phyloP scores from a whole-genome alignment of 306 rosid species.

The Pyrus bretschneideri region DNA sequence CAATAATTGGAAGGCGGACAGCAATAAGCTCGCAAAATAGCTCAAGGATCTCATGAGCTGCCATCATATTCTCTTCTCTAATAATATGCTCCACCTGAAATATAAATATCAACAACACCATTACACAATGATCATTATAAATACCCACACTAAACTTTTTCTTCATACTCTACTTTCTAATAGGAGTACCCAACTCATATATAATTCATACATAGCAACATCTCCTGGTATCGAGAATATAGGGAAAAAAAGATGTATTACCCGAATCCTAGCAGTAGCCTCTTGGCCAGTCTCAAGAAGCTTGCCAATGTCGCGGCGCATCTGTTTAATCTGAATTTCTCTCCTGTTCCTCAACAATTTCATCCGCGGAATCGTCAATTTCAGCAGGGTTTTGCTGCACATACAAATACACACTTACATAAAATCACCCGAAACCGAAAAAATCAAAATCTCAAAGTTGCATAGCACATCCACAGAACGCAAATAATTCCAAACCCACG shows the following conservation, averaged over 20 bases:
- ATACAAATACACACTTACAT: neutral
- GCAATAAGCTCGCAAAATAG: conserved; percentile 74
- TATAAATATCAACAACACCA: neutral
- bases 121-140: neutral
- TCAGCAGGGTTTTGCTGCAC: conserved; percentile 82
- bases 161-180: neutral
- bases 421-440: neutral
- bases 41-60: conserved; percentile 92
- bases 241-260: conserved; percentile 9
- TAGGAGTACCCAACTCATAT: neutral
- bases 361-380: conserved; percentile 86
- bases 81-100: conserved; percentile 88
- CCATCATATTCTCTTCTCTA: conserved; percentile 97
- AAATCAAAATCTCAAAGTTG: neutral
- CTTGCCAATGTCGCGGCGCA: conserved; percentile 95
- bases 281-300: conserved; percentile 98
- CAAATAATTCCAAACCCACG: neutral
- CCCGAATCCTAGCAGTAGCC: conserved; percentile 97
- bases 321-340: conserved; percentile 79
- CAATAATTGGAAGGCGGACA: conserved; percentile 88
- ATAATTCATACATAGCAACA: neutral
- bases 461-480: neutral
- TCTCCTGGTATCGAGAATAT: neutral
- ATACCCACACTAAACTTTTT: neutral
- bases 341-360: conserved; percentile 86